These are phyloP conservation scores for Xanthoconium separans DNA, from an alignment of 1,284 basidiomycete species.

Conservation along the genomic window DNA sequence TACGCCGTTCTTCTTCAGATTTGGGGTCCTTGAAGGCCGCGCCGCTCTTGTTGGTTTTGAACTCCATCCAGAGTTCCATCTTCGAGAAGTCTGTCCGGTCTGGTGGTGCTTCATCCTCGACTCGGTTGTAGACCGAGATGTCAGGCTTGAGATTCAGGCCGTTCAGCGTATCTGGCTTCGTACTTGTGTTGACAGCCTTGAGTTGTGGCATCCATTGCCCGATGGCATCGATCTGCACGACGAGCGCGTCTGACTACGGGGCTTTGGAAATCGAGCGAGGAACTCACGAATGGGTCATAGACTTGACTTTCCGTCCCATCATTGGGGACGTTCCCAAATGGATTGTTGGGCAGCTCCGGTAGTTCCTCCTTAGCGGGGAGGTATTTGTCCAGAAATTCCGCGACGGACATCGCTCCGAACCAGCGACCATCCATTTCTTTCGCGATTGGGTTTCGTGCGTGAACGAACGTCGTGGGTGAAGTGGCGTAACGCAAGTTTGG, in stretches of 20 bases:
- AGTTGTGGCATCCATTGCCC: not conserved
- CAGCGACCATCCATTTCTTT: not conserved
- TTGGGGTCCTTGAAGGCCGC: not conserved
- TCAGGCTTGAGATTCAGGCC: not conserved
- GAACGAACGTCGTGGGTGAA: too few species aligned
- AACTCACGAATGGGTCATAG: constrained; percentile 2
- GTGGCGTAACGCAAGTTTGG: too few species aligned
- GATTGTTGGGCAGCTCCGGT: not conserved
- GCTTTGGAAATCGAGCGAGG: not conserved
- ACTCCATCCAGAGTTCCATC: not conserved
- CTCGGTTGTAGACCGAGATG: not conserved
- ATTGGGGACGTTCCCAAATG: not conserved
- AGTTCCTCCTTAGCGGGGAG: not conserved
- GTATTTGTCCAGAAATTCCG: not conserved
- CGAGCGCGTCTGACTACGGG: not conserved
- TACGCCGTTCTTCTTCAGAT: not conserved
- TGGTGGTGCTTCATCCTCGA: not conserved
- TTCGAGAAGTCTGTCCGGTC: not conserved
- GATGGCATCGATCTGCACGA: not conserved
- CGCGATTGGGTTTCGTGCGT: not conserved
- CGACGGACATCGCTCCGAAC: not conserved
- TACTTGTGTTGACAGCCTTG: not conserved
- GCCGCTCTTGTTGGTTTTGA: not conserved
- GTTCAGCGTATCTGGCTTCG: not conserved
- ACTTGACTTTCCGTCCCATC: not conserved